Base-by-base conservation (phyloP, 1,284 basidiomycete genomes). In the Cryptococcus wingfieldii region DNA sequence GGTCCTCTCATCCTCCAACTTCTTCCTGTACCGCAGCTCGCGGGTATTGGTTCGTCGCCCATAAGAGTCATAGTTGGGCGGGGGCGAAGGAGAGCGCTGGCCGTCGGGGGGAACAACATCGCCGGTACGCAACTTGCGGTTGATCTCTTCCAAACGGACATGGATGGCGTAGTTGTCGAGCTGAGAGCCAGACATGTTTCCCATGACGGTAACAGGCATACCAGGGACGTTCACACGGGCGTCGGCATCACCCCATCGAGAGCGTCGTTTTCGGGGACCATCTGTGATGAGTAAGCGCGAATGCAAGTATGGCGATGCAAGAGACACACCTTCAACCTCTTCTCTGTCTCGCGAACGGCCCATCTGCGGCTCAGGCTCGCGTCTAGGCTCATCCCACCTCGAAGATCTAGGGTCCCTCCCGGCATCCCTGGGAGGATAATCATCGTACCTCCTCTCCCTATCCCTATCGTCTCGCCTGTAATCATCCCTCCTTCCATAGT, bases 11-110 rank as follows among this genome's bases (percentile, higher is more conserved):
- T 98, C 94, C 78, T 98, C 96, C 51, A 99, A 85, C 75, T 96
- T 97, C 78, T 96, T 94, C 61, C 90, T 86, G 79, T 98, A 98
- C 54, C 96, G 89, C 49, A 98, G 89, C 79, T 99, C 96, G 51
- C 96, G 89, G 12, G 94, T 98, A 78, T 99, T 99, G 53, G 92
- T 97, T 70, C 96, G 85, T 50, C 94, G 89, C 79, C 96, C 96
- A 70, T 98, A 92, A 9, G 85, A 85, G 77, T 98, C 96, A 73
- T 98, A 98, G 2, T 91, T 94, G 14, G 96, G 96, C 10, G 95
- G 92, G 41, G 96, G 96, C 28, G 96, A 99, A 14, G 91, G 88
- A 0, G 93, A 96, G 56, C 92, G 83, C 80, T 97, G 93, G 59
- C 89, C 84, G 65, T 98, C 95, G 38, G 96, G 92, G 43, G 96